These are phyloP conservation scores for Yarrowia galli DNA, from an alignment of 1,139 yeast genomes.

Conservation along the genomic window DNA sequence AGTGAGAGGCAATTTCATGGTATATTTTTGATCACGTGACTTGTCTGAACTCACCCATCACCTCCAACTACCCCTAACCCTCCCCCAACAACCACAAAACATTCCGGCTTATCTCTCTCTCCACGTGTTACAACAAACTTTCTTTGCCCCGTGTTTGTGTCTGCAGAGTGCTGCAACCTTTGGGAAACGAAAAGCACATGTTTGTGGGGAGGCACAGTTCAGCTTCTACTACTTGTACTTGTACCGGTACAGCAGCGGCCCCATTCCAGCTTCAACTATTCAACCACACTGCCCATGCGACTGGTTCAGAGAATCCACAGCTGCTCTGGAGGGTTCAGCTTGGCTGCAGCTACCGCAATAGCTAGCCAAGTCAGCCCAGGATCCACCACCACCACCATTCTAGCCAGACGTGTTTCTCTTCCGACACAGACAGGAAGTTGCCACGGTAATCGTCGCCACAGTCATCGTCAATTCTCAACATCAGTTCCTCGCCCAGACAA, in stretches of 20 bases:
- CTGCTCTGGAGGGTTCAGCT: not conserved
- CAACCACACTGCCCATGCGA: not conserved
- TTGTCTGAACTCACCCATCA: not conserved
- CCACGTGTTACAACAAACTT: conserved; percentile 8
- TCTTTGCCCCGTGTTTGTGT: conserved; percentile 17
- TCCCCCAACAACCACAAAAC: not conserved
- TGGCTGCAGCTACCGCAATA: no score
- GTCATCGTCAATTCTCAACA: not conserved
- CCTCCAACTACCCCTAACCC: not conserved
- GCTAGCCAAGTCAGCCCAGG: not conserved
- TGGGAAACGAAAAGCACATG: conserved; percentile 10
- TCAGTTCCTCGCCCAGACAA: not conserved
- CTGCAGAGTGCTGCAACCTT: conserved; percentile 25
- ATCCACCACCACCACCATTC: not conserved
- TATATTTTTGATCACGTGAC: not conserved
- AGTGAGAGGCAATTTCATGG: no score
- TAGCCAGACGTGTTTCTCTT: not conserved
- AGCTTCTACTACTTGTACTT: no score
- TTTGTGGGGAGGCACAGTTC: conserved; percentile 23
- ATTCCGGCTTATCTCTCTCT: conserved; percentile 10
- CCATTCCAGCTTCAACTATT: not conserved
- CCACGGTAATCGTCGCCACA: no score
- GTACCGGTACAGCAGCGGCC: no score
- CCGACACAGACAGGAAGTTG: no score
- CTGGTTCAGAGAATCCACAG: not conserved